Conservation (phyloP, 1,284 basidiomycete genomes). For the Pyrrhoderma lamaoense region DNA sequence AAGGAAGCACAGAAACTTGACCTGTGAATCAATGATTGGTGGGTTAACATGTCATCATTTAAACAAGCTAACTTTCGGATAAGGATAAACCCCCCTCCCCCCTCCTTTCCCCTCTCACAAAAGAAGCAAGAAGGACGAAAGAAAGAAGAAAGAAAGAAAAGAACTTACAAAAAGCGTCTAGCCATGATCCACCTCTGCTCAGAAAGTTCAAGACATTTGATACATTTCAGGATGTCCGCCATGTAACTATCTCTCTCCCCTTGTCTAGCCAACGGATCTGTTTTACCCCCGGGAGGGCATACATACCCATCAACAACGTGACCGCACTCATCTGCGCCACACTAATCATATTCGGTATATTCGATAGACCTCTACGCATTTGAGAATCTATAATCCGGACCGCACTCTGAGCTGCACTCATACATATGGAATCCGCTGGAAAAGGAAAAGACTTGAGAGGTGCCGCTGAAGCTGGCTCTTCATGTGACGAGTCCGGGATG, state of each 20-base stretch:
- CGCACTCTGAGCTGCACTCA: slow-evolving; percentile 13
- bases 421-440: slow-evolving; percentile 16
- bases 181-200: slow-evolving; percentile 17
- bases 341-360: slow-evolving; percentile 13
- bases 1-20: slow-evolving; percentile 3
- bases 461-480: slow-evolving; percentile 8
- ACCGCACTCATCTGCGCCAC: slow-evolving; percentile 13
- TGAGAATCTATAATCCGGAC: slow-evolving; percentile 11
- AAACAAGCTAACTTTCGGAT: too few relatives aligned
- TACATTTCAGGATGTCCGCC: slow-evolving; percentile 14
- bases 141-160: neutral
- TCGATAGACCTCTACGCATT: slow-evolving; percentile 8
- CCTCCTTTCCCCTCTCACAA: too few relatives aligned
- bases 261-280: neutral
- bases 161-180: slow-evolving; percentile 14
- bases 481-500: slow-evolving; percentile 9
- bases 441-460: slow-evolving; percentile 15
- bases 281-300: neutral
- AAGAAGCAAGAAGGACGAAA: neutral
- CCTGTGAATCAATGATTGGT: neutral
- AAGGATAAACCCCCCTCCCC: too few relatives aligned
- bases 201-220: slow-evolving; percentile 10
- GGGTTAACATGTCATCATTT: too few relatives aligned
- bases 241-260: slow-evolving; percentile 6
- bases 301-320: slow-evolving; percentile 8